phyloP scores from a whole-genome alignment of 2,329 filamentous ascomycete genomes.

The Akanthomyces dipterigenus region DNA sequence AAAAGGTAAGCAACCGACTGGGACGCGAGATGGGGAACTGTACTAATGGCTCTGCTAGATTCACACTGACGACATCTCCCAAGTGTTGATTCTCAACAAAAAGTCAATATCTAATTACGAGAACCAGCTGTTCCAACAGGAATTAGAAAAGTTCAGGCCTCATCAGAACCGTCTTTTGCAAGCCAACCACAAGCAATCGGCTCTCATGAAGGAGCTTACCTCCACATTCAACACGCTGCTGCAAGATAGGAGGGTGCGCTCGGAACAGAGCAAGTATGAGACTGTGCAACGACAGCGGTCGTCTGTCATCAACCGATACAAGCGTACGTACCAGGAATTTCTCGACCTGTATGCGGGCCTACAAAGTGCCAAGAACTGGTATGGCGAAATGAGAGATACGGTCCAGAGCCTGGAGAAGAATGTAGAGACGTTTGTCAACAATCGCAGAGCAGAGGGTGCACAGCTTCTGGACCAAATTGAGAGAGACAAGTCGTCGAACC shows the following conservation, averaged over 20 bases:
- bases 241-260: slow-evolving; percentile 87
- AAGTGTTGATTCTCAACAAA: slow-evolving; percentile 95
- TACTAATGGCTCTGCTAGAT: slow-evolving; percentile 47
- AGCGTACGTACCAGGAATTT: slow-evolving; percentile 87
- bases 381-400: slow-evolving; percentile 91
- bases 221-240: slow-evolving; percentile 78
- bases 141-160: slow-evolving; percentile 94
- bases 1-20: slow-evolving; percentile 63
- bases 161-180: slow-evolving; percentile 88
- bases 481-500: slow-evolving; percentile 60
- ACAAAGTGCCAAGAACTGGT: slow-evolving; percentile 84
- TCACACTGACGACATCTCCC: slow-evolving; percentile 94
- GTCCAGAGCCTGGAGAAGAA: slow-evolving; percentile 91
- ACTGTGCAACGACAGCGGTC: slow-evolving; percentile 75
- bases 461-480: slow-evolving; percentile 87
- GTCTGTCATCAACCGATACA: slow-evolving; percentile 78
- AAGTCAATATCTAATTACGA: slow-evolving; percentile 93
- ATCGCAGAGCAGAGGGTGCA: slow-evolving; percentile 82
- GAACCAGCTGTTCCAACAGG: slow-evolving; percentile 83
- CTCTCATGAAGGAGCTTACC: slow-evolving; percentile 91
- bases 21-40: not conserved
- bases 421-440: slow-evolving; percentile 94
- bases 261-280: slow-evolving; percentile 95
- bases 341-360: slow-evolving; percentile 82
- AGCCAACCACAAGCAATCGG: slow-evolving; percentile 90